Conservation (phyloP, 2,329 filamentous ascomycete genomes). For the Stachybotrys chartarum region DNA sequence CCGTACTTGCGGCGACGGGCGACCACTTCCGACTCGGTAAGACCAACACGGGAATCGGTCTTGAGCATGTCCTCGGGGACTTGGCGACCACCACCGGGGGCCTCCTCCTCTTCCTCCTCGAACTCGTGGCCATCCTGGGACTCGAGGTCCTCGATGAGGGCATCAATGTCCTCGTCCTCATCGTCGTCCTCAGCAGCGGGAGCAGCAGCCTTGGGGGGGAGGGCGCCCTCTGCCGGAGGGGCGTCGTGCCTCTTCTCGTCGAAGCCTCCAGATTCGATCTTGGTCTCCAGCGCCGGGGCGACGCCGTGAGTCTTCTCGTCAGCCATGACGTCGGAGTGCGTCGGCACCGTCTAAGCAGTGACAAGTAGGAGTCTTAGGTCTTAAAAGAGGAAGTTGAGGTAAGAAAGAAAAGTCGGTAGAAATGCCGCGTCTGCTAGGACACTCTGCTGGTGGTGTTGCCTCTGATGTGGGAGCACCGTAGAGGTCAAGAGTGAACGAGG, state of each 20-base stretch:
- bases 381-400: slow-evolving; percentile 1
- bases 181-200: slow-evolving; percentile 61
- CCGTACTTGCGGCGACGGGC: slow-evolving; percentile 64
- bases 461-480: slow-evolving; percentile 6
- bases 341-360: slow-evolving; percentile 6
- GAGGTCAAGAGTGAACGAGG: slow-evolving; percentile 14
- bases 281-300: slow-evolving; percentile 53
- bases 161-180: slow-evolving; percentile 73
- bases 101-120: slow-evolving; percentile 52
- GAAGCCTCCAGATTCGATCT: slow-evolving; percentile 58
- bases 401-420: slow-evolving; percentile 6
- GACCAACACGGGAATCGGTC: slow-evolving; percentile 66
- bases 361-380: slow-evolving; percentile 6
- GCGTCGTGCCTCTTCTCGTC: slow-evolving; percentile 50
- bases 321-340: slow-evolving; percentile 35
- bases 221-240: slow-evolving; percentile 20
- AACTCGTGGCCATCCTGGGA: slow-evolving; percentile 67
- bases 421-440: slow-evolving; percentile 1
- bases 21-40: slow-evolving; percentile 64
- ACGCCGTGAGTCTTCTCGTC: slow-evolving; percentile 44
- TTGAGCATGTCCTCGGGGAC: slow-evolving; percentile 70
- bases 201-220: slow-evolving; percentile 30
- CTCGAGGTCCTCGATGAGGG: slow-evolving; percentile 81
- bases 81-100: slow-evolving; percentile 48
- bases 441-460: not conserved